Evolutionary conservation across 2,329 filamentous ascomycete species (phyloP), one percentile per base, ranked within the genome.

Genomic region (Talaromyces rugulosus): DNA sequence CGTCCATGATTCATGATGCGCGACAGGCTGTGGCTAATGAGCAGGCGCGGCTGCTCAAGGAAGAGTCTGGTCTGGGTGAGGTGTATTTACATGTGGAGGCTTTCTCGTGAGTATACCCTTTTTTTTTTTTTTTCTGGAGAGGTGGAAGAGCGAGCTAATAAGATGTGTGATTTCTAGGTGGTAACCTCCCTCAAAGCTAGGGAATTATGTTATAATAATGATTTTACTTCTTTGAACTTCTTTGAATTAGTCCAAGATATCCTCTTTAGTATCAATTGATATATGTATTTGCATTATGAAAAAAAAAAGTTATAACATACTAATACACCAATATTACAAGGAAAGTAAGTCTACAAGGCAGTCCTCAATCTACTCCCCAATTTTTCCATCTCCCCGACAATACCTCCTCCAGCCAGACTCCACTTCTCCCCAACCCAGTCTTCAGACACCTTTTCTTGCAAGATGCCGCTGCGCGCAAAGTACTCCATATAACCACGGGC

Each of bases 401-500:
- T 85, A 16, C 93, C 93, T 69, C 89, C 87, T 27, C 92, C 92
- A 56, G 88, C 87, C 68, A 97, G 73, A 56, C 87, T 87, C 92
- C 93, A 96, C 79, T 91, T 91, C 82, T 96, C 90, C 27, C 84
- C 82, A 40, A 97, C 89, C 65, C 84, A 82, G 65, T 80, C 80
- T 71, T 93, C 87, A 69, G 90, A 88, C 56, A 97, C 82, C 53
- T 80, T 82, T 64, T 85, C 81, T 66, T 90, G 85, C 71, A 96
- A 74, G 72, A 96, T 81, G 12, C 94, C 95, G 74, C 91, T 96
- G 40, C 86, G 87, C 5, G 91, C 92, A 82, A 94, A 98, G 79
- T 97, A 98, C 80, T 97, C 92, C 87, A 98, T 89, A 68, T 96
- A 81, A 0, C 87, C 83, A 63, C 89, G 85, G 11, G 91, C 87